A percentile compares a stretch with the other conserved stretches of the same genome.
Evolutionary conservation across 116 monocot species (phyloP).

Genomic region (Papilionanthe hybrid): DNA sequence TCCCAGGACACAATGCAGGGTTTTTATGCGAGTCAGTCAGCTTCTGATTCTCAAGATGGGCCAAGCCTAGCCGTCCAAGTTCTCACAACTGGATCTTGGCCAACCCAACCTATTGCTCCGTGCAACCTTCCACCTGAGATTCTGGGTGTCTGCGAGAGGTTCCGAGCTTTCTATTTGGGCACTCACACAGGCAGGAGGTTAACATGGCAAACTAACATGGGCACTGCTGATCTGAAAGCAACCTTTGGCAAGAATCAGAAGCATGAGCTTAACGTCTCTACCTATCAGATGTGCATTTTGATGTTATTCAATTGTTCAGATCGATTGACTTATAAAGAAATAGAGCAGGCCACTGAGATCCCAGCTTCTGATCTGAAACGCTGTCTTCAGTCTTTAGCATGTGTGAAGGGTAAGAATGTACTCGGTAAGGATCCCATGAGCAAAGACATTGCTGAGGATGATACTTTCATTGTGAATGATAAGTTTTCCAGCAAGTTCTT

Average conservation of each 20-base stretch:
- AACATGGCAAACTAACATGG: slow-evolving; percentile 96
- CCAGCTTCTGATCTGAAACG: slow-evolving; percentile 67
- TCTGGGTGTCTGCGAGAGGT: slow-evolving; percentile 66
- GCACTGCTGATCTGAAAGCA: slow-evolving; percentile 80
- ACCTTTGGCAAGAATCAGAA: slow-evolving; percentile 74
- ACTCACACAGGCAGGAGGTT: slow-evolving; percentile 85
- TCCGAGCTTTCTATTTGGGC: slow-evolving; percentile 72
- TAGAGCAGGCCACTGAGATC: slow-evolving; percentile 77
- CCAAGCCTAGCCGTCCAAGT: slow-evolving; percentile 76
- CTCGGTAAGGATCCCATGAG: slow-evolving; percentile 87
- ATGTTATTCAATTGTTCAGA: slow-evolving; percentile 88
- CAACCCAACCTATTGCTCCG: slow-evolving; percentile 57
- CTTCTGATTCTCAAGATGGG: slow-evolving; percentile 33
- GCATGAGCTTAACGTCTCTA: slow-evolving; percentile 89
- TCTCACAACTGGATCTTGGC: slow-evolving; percentile 95
- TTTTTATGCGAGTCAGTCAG: slow-evolving; percentile 54
- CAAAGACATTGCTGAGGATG: slow-evolving; percentile 81
- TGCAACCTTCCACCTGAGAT: slow-evolving; percentile 91
- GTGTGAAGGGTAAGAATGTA: slow-evolving; percentile 88
- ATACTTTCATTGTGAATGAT: slow-evolving; percentile 71
- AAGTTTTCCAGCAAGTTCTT: slow-evolving; percentile 78
- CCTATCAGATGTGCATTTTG: slow-evolving; percentile 89
- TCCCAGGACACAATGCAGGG: slow-evolving; percentile 95
- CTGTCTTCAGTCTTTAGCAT: slow-evolving; percentile 83
- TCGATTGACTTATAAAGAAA: slow-evolving; percentile 60